These are phyloP conservation scores for Eremothecium gossypii DNA, from an alignment of 1,139 yeast genomes.

Conservation along the genomic window DNA sequence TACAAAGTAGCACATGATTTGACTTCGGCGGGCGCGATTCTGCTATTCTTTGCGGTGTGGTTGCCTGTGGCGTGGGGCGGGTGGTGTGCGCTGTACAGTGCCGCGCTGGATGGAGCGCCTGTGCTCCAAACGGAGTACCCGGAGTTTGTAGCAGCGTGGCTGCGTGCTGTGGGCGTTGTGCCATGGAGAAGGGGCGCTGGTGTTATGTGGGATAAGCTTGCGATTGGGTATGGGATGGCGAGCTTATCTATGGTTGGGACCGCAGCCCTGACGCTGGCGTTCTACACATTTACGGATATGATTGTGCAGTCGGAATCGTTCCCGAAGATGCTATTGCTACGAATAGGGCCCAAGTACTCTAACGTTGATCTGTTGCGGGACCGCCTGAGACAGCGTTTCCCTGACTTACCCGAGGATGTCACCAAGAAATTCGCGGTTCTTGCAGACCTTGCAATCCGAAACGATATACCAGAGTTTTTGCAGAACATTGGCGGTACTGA, in stretches of 20 bases:
- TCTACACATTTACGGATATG: constrained; percentile 59
- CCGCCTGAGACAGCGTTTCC: constrained; percentile 22
- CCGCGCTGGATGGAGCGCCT: constrained; percentile 39
- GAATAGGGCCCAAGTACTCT: constrained; percentile 50
- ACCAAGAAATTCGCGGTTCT: constrained; percentile 23
- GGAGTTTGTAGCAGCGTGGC: too few relatives aligned
- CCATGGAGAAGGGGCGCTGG: too few relatives aligned
- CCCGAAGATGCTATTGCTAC: constrained; percentile 42
- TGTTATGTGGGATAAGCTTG: too few relatives aligned
- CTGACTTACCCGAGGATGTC: constrained; percentile 26
- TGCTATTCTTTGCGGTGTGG: constrained; percentile 39
- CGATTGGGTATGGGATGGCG: too few relatives aligned
- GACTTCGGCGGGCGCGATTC: constrained; percentile 22
- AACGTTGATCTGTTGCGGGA: constrained; percentile 22
- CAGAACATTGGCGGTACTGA: not conserved
- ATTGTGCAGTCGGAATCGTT: constrained; percentile 65
- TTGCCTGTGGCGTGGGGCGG: constrained; percentile 52
- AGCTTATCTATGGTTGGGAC: too few relatives aligned
- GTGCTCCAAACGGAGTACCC: too few relatives aligned
- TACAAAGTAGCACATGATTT: too few relatives aligned
- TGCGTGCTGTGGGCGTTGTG: too few relatives aligned
- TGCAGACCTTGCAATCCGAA: constrained; percentile 12
- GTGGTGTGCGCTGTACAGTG: constrained; percentile 43
- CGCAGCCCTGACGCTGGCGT: constrained; percentile 14
- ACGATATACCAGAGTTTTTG: not conserved